Base-by-base conservation (phyloP, 495 filamentous ascomycete genomes). In the Clavariopsis aquatica region DNA sequence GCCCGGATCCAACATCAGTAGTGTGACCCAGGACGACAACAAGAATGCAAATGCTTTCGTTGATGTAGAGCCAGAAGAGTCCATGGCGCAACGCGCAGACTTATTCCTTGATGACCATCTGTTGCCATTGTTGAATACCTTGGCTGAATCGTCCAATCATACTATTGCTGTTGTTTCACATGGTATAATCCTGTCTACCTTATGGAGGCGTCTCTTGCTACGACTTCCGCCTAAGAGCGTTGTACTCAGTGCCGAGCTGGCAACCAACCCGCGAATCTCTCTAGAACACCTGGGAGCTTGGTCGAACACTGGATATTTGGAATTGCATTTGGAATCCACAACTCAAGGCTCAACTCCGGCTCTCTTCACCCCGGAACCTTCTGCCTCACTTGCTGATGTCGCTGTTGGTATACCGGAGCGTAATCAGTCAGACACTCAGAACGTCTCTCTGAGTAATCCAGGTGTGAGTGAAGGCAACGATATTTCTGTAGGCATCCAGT, bases 91-190 rank as follows among this genome's bases (percentile, higher is more conserved):
- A 28, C 81, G 92, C 34, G 79, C 81, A 2, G 80, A 86, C 47
- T 70, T 58, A 0, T 96, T 96, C 69, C 73, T 96, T 17, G 76
- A 85, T 41, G 70, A 73, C 0, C 77, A 87, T 65, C 77, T 94
- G 0, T 63, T 81, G 3, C 87, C 87, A 22, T 57, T 88, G 22
- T 36, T 92, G 13, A 70, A 78, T 22, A 69, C 72, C 12, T 64
- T 73, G 0, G 34, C 70, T 22, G 59, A 65, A 12, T 54, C 55
- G 4, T 47, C 57, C 12, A 26, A 72, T n/a, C 70, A 77, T 1
- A 56, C 64, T 19, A 73, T 93, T 12, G 87, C 84, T 22, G 76
- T 93, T 24, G 89, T 93, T 17, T 85, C 90, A 13, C 92, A 96
- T 72, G 92, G 92, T 41, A 85, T 93, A 28, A 85, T 95, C 23